A percentile compares a stretch with the other conserved stretches of the same genome.
phyloP scores from a whole-genome alignment of 257 asterid genomes.

The Capsicum rhomboideum region DNA sequence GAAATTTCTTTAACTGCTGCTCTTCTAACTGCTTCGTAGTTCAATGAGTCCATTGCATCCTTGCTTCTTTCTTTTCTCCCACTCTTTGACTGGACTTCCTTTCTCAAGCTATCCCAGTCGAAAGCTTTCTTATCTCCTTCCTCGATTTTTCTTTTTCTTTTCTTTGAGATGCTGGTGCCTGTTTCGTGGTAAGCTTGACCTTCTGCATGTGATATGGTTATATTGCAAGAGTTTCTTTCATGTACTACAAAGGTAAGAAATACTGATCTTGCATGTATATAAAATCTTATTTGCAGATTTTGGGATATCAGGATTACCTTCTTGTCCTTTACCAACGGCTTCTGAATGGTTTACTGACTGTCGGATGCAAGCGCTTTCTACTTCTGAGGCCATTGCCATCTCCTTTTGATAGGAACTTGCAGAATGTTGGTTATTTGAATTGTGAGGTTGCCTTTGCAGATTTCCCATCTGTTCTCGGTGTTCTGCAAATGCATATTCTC shows the following conservation, averaged over 20 bases:
- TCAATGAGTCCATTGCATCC: conserved; percentile 68
- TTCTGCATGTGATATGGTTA: conserved; percentile 10
- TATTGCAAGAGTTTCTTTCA: not conserved
- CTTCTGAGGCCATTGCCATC: conserved; percentile 19
- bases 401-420: conserved; percentile 20
- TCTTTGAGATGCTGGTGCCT: conserved; percentile 24
- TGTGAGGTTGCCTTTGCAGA: conserved; percentile 16
- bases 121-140: conserved; percentile 36
- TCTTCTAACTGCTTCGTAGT: conserved; percentile 45
- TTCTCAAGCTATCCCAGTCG: conserved; percentile 84
- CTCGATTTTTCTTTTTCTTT: conserved; percentile 49
- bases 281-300: not conserved
- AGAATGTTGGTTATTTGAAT: conserved; percentile 18
- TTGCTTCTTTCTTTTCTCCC: conserved; percentile 43
- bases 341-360: conserved; percentile 32
- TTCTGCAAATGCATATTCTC: conserved; percentile 10
- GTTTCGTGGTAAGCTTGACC: conserved; percentile 8
- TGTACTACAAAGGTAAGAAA: not conserved
- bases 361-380: conserved; percentile 10
- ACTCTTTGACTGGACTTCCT: conserved; percentile 33
- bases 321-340: conserved; percentile 25
- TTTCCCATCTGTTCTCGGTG: conserved; percentile 10
- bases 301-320: conserved; percentile 24
- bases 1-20: conserved; percentile 31
- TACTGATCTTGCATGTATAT: not conserved